phyloP scores from a whole-genome alignment of 139 green algal genomes.

The Volvox africanus region DNA sequence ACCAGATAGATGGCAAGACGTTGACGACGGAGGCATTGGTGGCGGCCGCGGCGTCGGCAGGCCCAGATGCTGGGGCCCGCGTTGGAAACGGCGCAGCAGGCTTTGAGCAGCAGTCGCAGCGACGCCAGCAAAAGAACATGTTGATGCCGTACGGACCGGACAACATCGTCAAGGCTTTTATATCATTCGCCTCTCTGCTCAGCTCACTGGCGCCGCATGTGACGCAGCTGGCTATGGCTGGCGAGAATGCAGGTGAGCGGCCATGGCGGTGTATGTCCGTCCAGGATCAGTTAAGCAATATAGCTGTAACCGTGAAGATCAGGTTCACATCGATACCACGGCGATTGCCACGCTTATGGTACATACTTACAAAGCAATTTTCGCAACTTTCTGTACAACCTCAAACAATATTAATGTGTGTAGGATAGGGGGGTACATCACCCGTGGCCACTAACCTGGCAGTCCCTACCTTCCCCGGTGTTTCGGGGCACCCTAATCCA shows the following conservation, averaged over 20 bases:
- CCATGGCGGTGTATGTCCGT: too few relatives aligned
- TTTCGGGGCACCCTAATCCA: too few relatives aligned
- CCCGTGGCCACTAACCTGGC: too few relatives aligned
- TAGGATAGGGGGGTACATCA: too few relatives aligned
- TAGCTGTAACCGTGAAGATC: too few relatives aligned
- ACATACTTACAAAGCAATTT: too few relatives aligned
- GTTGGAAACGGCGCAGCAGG: background rate
- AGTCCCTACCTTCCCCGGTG: too few relatives aligned
- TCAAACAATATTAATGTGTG: too few relatives aligned
- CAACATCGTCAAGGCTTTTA: background rate
- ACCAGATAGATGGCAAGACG: slow-evolving; percentile 30
- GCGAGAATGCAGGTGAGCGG: slow-evolving; percentile 15
- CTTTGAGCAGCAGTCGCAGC: background rate
- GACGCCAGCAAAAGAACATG: background rate
- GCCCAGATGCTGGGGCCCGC: background rate
- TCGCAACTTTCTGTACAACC: too few relatives aligned
- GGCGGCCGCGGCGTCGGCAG: background rate
- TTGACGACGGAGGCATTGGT: background rate
- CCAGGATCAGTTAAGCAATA: too few relatives aligned
- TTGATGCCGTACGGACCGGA: background rate
- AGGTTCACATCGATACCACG: too few relatives aligned
- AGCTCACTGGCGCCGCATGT: slow-evolving; percentile 11
- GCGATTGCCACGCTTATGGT: too few relatives aligned
- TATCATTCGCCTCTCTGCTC: background rate
- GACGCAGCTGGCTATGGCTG: slow-evolving; percentile 24